Evolutionary conservation across 2,329 filamentous ascomycete species (phyloP), one percentile per base, ranked within the genome.

Genomic region (Colletotrichum filicis): DNA sequence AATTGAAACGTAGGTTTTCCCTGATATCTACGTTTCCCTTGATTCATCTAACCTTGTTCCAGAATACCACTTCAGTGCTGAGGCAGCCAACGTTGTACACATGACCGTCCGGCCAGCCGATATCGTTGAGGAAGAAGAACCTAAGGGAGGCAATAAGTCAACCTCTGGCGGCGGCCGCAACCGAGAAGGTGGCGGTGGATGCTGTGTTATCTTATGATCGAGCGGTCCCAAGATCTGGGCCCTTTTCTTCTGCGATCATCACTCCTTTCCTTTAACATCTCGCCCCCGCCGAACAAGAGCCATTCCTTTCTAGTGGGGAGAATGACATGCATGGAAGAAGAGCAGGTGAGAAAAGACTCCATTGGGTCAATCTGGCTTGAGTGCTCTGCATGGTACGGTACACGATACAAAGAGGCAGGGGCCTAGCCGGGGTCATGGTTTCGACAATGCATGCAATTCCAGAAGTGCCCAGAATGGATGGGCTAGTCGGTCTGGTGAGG

Each of bases 91-190:
- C 76, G 94, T 97, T 32, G 92, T 98, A n/a, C 95, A 98, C 82
- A 97, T 98, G 95, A 96, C 94, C 6, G 92, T 98, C 77, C 93
- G 94, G 77, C 95, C 95, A 3, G 93, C 95, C 79, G 94, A 97
- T 79, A 89, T 96, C 74, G 92, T 97, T 76, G 95, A 97, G 79
- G 91, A 92, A 76, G 92, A 94, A 78, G 93, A 94, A 76, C 91
- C 93, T 69, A 93, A 92, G 79, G 89, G 90, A 42, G 88, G 89
- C 71, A 93, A 92, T 81, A 86, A 84, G 78, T 73, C 74, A 81
- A 79, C 75, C 78, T 83, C 83, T 53, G 81, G 84, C 22, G 81
- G 84, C n/a, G 81, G 84, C 9, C 79, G 83, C 52, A 81, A 78
- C 71, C 80, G 84, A 28, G 82, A 85, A 61, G 81, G 86, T 35